Evolutionary conservation across 768 basidiomycete species (phyloP), one percentile per base, ranked within the genome.

Genomic region (Strobilomyces echinocephalus): DNA sequence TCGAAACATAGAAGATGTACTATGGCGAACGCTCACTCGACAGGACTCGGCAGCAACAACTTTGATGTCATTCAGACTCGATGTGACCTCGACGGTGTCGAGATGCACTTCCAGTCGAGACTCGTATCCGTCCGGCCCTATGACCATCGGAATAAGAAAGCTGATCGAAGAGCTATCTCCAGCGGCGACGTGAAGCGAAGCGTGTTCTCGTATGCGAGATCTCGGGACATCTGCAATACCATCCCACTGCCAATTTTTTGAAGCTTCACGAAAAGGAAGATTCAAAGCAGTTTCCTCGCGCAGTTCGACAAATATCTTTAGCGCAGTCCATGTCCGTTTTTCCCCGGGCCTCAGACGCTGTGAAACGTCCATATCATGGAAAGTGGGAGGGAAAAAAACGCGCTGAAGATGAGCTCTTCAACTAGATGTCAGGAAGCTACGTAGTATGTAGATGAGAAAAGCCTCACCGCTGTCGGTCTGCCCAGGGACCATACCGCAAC

Each of bases 181-280:
- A 31, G 86, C 82, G 18, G 75, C 76, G 28, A 95, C 64, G 57
- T 85, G 88, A 34, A 97, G 79, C 58, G 82, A 85, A 33, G 88
- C 82, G 34, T 84, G 73, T 67, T 87, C 84, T 48, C 85, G 78
- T 57, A 77, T 77, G 49, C 76, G 77, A 30, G 76, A 76, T 51
- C 79, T 76, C 1, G 78, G 79, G 16, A 77, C 60, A 18, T 78
- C 72, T 7, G 65, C 63, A 31, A 74, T 61, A 31, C 83, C 84
- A 66, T 97, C 95, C 86, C 88, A 97, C 66, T 86, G 83, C 95
- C 95, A 98, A 68, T 97, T 88, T 87, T 98, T 97, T 0, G 93
- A 97, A 1, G 84, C 70, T 70, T 98, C 95, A 10, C 93, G 82
- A 53, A 95, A 95, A 3, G 95, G 95, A n/a, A 97, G 74, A 39